Evolutionary conservation across 352 stramenopile species (phyloP), one percentile per base, ranked within the genome.

Genomic region (Phytophthora crassamura): DNA sequence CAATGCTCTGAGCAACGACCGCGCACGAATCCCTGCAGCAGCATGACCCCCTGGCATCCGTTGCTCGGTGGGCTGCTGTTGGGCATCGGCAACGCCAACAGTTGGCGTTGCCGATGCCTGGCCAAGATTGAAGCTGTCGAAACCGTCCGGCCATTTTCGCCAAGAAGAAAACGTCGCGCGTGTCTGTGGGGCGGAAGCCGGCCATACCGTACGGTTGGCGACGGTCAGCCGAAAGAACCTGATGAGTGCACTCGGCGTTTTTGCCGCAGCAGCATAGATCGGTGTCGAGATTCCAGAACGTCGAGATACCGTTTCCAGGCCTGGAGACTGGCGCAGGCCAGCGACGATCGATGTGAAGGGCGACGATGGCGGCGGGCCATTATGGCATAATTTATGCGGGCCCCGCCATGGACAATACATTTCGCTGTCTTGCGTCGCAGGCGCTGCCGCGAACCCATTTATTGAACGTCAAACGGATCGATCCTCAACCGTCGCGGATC

Each of bases 401-500:
- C n/a, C n/a, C n/a, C n/a, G n/a, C n/a, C n/a, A n/a, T n/a, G 25
- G 25, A 30, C 25, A 30, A 60, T 64, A 51, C 51, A 64, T 40
- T 11, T 15, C 22, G 16, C 28, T 2, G 41, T 35, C 30, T 69
- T 69, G 52, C 45, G 53, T 59, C 20, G 38, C 52, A 63, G 14
- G 41, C n/a, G 35, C 15, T 47, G 32, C 25, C 10, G 6, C 5
- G 25, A 30, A 30, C 25, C 25, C 40, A 60, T 48, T 43, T 57
- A 45, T 14, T 25, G 50, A 32, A 34, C 20, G 46, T 49, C 45
- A 64, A 65, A 59, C 46, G 45, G 42, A 49, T n/a, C 18, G 39
- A 71, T 67, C 63, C 56, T 71, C 56, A 71, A 67, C 32, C 47
- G 46, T 20, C 46, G 46, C 30, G 41, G 18, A 0, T 28, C 25